Evolutionary conservation across 108 stramenopile species (phyloP).

Genomic region (Phaeodactylum tricornutum): DNA sequence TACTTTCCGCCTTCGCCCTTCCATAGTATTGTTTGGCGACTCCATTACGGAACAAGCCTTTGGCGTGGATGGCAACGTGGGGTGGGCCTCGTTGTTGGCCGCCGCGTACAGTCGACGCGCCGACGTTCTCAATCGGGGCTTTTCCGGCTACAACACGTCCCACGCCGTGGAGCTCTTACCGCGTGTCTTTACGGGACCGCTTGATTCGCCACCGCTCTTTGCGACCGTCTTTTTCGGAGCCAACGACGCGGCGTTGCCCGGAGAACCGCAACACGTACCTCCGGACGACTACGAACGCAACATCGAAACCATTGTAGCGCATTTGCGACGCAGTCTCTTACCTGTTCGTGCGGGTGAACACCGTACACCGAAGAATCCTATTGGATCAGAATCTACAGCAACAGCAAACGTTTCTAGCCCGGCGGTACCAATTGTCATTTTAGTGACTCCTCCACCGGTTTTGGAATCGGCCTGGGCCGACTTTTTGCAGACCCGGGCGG

Average conservation of each 20-base stretch:
- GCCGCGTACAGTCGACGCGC: conserved; percentile 40
- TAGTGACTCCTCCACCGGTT: conserved; percentile 63
- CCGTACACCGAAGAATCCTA: too few relatives aligned
- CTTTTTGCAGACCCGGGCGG: too few relatives aligned
- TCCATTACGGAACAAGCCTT: conserved; percentile 54
- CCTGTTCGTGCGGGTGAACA: too few relatives aligned
- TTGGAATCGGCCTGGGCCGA: conserved; percentile 25
- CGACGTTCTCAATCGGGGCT: conserved; percentile 65
- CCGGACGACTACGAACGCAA: conserved; percentile 37
- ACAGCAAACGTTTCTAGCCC: too few relatives aligned
- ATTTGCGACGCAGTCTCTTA: too few relatives aligned
- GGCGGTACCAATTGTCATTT: conserved; percentile 44
- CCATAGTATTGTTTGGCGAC: conserved; percentile 60
- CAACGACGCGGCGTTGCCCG: conserved; percentile 54
- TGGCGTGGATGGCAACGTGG: conserved; percentile 24
- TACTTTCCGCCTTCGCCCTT: conserved; percentile 23
- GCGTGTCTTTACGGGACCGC: conserved; percentile 15
- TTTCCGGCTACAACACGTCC: conserved; percentile 61
- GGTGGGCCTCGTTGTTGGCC: conserved; percentile 50
- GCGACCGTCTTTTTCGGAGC: conserved; percentile 64
- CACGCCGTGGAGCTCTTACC: conserved; percentile 34
- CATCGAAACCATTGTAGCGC: conserved; percentile 27
- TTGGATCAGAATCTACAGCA: too few relatives aligned
- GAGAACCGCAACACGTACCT: conserved; percentile 52
- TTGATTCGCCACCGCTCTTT: conserved; percentile 11